Evolutionary conservation across 257 asterid genomes (phyloP), one percentile per base, ranked within the genome.

Genomic region (Scutellaria barbata): DNA sequence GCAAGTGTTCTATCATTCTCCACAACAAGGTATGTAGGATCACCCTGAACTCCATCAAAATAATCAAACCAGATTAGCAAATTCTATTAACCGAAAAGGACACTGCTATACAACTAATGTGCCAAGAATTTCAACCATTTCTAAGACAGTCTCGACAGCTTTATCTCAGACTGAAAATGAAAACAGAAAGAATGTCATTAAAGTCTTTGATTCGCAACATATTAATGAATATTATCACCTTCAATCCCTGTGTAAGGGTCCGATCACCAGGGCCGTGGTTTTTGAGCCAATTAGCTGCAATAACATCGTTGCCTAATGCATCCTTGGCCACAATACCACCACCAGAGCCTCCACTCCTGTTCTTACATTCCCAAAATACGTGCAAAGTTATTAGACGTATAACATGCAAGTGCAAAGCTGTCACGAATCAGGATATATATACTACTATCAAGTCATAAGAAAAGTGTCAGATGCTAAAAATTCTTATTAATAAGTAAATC

Each of bases 21-120:
- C 84, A 94, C 97, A 22, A 91, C 96, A 18, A 91, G 96, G 86
- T 89, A 94, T 1, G 99, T 91, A 1, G 99, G 99, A 59, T 94
- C 97, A 41, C 98, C 97, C 97, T 91, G 82, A 54, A 79, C 10
- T 68, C 64, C 58, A 70, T 58, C 45, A 22, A 55, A 25, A 60
- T 4, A 6, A 35, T 33, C 22, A 35, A 35, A 58, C 46, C 45
- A 43, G 10, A 43, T 8, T 30, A 30, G 35, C 35, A 1, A 30
- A 30, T 30, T 30, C 25, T 30, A 30, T 5, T 4, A 4, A 30
- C 35, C 35, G 35, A 30, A 30, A 30, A 30, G 35, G 35, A 30
- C 35, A 30, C 35, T 30, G 35, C 35, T 1, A 30, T 30, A 30
- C 0, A 30, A 30, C 35, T 30, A 30, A 30, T 2, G 35, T 52